Evolutionary conservation across 176 grass and related monocot genomes (phyloP).

Genomic region (sorghum (Sorghum bicolor)): DNA sequence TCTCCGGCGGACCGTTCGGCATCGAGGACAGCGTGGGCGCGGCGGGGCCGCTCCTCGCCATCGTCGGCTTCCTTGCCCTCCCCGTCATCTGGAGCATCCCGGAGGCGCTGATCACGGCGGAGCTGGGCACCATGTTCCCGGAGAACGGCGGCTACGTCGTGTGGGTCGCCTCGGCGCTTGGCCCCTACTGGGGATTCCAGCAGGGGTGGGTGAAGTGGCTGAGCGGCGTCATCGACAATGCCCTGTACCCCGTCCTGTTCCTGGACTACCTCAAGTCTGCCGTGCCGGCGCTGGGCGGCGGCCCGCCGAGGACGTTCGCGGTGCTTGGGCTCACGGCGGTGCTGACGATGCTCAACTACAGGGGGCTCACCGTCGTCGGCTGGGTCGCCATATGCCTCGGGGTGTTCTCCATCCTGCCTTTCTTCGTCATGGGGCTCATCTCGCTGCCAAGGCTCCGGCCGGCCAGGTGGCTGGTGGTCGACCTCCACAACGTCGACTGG

Average conservation of each 20-base stretch:
- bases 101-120: constrained; percentile 71
- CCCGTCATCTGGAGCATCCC: constrained; percentile 76
- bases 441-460: constrained; percentile 55
- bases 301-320: constrained; percentile 31
- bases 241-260: constrained; percentile 70
- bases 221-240: constrained; percentile 74
- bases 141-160: constrained; percentile 75
- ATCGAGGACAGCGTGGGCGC: constrained; percentile 63
- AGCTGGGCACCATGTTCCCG: constrained; percentile 77
- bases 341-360: constrained; percentile 64
- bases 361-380: constrained; percentile 64
- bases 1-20: constrained; percentile 67
- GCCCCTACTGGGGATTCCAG: constrained; percentile 78
- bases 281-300: constrained; percentile 45
- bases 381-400: constrained; percentile 65
- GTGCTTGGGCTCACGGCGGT: constrained; percentile 49
- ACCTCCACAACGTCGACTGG: constrained; percentile 57
- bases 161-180: constrained; percentile 69
- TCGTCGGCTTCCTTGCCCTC: constrained; percentile 59
- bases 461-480: constrained; percentile 42
- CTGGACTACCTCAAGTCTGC: constrained; percentile 71
- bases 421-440: constrained; percentile 66
- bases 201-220: constrained; percentile 91
- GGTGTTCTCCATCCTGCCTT: constrained; percentile 58
- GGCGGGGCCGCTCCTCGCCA: constrained; percentile 65